A percentile compares a stretch with the other conserved stretches of the same genome.
Evolutionary conservation across 202 grass and related monocot species (phyloP).

Genomic region (Hordeum pubiflorum): DNA sequence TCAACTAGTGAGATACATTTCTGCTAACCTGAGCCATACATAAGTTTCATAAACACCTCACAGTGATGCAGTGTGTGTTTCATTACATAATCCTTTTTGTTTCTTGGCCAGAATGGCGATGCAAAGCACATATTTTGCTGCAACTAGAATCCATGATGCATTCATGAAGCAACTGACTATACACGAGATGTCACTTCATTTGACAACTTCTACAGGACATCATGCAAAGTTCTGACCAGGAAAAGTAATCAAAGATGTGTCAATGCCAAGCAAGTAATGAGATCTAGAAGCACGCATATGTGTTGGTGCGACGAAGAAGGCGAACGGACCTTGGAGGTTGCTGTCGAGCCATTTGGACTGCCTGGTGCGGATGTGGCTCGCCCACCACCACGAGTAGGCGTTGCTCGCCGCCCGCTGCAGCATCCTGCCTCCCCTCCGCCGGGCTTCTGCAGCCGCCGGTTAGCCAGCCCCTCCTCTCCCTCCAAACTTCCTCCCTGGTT

Average conservation of each 20-base stretch:
- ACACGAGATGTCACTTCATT: not conserved
- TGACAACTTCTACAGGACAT: not conserved
- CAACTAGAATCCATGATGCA: not conserved
- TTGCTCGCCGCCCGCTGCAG: conserved; percentile 73
- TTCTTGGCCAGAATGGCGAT: not conserved
- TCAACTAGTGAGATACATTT: not conserved
- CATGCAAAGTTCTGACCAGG: not conserved
- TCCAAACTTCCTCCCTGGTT: not conserved
- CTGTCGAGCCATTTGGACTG: conserved; percentile 94
- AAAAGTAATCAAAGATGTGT: not conserved
- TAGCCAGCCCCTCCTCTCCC: not conserved
- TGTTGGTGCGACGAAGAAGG: not conserved
- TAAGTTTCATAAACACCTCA: not conserved
- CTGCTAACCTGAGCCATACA: not conserved
- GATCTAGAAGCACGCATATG: not conserved
- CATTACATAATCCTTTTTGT: not conserved
- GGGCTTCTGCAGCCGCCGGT: not conserved
- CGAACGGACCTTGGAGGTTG: conserved; percentile 56
- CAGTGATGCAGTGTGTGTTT: not conserved
- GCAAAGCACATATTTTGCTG: not conserved
- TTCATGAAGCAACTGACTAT: not conserved
- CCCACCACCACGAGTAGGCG: conserved; percentile 92
- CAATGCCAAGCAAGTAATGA: not conserved
- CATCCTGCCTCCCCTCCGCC: conserved; percentile 30
- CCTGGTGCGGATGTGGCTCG: conserved; percentile 81